Base-by-base conservation (phyloP, 805 yeast genomes). In the Cyberlindnera subsufficiens region DNA sequence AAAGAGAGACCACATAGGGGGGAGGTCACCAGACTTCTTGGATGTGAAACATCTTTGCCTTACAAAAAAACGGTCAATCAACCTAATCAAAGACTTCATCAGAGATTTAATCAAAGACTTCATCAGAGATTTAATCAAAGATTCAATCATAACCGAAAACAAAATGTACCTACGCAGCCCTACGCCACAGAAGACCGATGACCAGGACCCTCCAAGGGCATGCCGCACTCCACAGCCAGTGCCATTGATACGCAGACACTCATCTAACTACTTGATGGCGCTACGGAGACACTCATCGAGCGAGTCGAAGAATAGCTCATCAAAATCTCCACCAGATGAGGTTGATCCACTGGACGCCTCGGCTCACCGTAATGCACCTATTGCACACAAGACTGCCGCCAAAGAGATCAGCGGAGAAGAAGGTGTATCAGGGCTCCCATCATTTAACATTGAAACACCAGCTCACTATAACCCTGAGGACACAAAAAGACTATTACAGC, bases 171-270 rank as follows among this genome's bases (percentile, higher is more conserved):
- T 20, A 20, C 37, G 20, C 30, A 34, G 16, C 6, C 37, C n/a
- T 8, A 15, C 13, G 17, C 37, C 15, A 16, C 37, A 19, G 25
- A 22, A 14, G 8, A 14, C 37, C 11, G 13, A 25, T 8, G 38
- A 16, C 31, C 16, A 30, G 15, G n/a, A 37, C 6, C 39, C 43
- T 2, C 48, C 48, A 25, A 32, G 16, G n/a, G 43, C 49, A 1
- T 34, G 40, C 32, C 39, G 40, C 22, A 45, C 49, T 4, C 49
- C 45, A 15, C 43, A 42, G 19, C 49, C 50, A 1, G 34, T 18
- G 4, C 33, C 36, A 29, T 32, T 47, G 11, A 19, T 35, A 4
- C 34, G 45, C 20, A 40, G 46, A 30, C 43, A 42, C 36, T 41
- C 47, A 1, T 37, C 37, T 19, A 47, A 44, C 35, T 47, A 44